A percentile compares a stretch with the other conserved stretches of the same genome.
phyloP scores from a whole-genome alignment of 2,329 filamentous ascomycete species.

The Cadophora gregata region DNA sequence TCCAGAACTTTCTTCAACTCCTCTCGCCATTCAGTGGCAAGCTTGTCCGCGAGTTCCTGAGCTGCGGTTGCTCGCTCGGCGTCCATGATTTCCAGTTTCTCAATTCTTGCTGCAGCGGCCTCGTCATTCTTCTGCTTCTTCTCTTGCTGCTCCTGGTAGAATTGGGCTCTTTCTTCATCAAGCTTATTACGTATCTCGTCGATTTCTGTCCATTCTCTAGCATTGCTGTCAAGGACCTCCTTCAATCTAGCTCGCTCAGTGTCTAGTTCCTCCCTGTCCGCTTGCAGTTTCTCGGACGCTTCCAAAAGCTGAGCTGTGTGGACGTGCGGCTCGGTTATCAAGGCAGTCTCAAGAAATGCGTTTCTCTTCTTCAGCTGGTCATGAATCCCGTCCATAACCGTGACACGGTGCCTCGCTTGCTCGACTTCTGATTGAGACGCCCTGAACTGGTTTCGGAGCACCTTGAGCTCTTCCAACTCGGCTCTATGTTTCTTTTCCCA shows the following conservation, averaged over 20 bases:
- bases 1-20: constrained; percentile 15
- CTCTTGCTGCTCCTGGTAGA: neutral
- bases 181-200: neutral
- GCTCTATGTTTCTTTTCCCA: constrained; percentile 39
- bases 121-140: neutral
- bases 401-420: constrained; percentile 4
- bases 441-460: constrained; percentile 14
- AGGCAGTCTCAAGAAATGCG: neutral
- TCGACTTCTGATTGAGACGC: neutral
- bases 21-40: constrained; percentile 13
- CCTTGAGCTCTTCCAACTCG: constrained; percentile 32
- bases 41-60: constrained; percentile 10
- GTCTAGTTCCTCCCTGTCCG: neutral
- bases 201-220: neutral
- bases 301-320: neutral
- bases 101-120: neutral
- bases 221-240: neutral
- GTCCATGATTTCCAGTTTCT: neutral
- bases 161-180: neutral
- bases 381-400: neutral
- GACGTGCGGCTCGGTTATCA: neutral
- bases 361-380: constrained; percentile 1
- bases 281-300: neutral
- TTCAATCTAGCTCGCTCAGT: neutral
- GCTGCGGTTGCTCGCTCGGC: constrained; percentile 6